A percentile compares a stretch with the other conserved stretches of the same genome.
These are phyloP conservation scores for Penicillium decumbens DNA, from an alignment of 2,329 filamentous ascomycete genomes.

Conservation along the genomic window DNA sequence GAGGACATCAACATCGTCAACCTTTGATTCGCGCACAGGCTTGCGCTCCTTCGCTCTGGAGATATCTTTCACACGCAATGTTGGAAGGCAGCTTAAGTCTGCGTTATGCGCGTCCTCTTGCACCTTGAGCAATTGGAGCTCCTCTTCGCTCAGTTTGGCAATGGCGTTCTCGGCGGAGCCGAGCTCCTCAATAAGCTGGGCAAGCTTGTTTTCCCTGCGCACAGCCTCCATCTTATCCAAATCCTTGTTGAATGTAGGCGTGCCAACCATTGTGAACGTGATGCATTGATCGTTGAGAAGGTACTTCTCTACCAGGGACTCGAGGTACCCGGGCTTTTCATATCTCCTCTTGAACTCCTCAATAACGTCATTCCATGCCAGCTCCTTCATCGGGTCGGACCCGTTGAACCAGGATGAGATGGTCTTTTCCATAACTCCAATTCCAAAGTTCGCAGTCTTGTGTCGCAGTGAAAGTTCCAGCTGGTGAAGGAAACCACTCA, in stretches of 20 bases:
- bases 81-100: constrained; percentile 81
- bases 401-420: constrained; percentile 95
- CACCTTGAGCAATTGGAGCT: constrained; percentile 72
- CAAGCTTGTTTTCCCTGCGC: constrained; percentile 70
- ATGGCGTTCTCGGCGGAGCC: constrained; percentile 68
- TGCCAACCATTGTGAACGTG: constrained; percentile 92
- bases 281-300: constrained; percentile 80
- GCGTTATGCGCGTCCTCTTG: constrained; percentile 80
- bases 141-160: constrained; percentile 67
- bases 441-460: constrained; percentile 92
- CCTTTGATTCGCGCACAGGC: constrained; percentile 54
- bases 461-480: constrained; percentile 90
- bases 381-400: constrained; percentile 80
- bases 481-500: constrained; percentile 90
- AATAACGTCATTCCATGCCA: constrained; percentile 89
- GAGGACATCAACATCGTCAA: constrained; percentile 66
- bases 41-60: constrained; percentile 72
- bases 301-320: constrained; percentile 82
- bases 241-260: constrained; percentile 66
- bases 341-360: constrained; percentile 74
- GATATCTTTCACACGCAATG: constrained; percentile 84
- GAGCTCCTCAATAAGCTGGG: constrained; percentile 62
- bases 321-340: constrained; percentile 72
- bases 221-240: constrained; percentile 71
- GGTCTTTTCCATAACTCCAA: constrained; percentile 80